Percentiles rank a stretch among this genome's conserved stretches.
phyloP scores from a whole-genome alignment of 805 yeast genomes.

The Starmerella tilneyi region DNA sequence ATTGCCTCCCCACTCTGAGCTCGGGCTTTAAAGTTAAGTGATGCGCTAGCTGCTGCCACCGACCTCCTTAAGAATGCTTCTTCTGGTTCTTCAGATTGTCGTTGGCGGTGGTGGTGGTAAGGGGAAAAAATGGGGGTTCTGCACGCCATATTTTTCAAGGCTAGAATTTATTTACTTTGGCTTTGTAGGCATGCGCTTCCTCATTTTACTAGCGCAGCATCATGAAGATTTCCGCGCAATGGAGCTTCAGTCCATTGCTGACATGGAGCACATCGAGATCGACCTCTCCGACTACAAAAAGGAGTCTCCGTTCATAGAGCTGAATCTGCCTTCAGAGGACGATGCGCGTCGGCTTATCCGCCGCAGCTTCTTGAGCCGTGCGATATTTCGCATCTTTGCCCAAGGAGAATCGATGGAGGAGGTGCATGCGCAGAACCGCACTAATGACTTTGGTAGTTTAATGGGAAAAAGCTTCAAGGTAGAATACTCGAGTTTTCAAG shows the following conservation, averaged over 20 bases:
- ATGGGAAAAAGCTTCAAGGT: constrained; percentile 54
- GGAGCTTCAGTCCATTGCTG: constrained; percentile 78
- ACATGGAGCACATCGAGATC: constrained; percentile 42
- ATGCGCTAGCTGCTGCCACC: too few species aligned
- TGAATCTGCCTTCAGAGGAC: constrained; percentile 54
- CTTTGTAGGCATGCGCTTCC: constrained; percentile 37
- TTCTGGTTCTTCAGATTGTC: too few species aligned
- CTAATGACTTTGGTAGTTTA: constrained; percentile 33
- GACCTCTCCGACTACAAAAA: constrained; percentile 53
- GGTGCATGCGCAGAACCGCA: constrained; percentile 45
- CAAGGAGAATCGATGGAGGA: constrained; percentile 46
- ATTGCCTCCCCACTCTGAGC: too few species aligned
- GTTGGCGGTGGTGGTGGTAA: too few species aligned
- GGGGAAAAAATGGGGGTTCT: too few species aligned
- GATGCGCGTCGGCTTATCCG: constrained; percentile 54
- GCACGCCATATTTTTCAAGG: too few species aligned
- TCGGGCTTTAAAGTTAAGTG: too few species aligned
- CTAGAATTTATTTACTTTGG: neutral
- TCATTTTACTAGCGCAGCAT: constrained; percentile 77
- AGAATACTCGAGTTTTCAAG: constrained; percentile 68
- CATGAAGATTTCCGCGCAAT: constrained; percentile 69
- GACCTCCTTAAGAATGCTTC: too few species aligned
- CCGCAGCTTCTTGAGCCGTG: constrained; percentile 60
- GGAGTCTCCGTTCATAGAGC: constrained; percentile 56
- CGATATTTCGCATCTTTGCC: constrained; percentile 82